Evolutionary conservation across 768 basidiomycete species (phyloP), one percentile per base, ranked within the genome.

Genomic region (Cystofilobasidium macerans): DNA sequence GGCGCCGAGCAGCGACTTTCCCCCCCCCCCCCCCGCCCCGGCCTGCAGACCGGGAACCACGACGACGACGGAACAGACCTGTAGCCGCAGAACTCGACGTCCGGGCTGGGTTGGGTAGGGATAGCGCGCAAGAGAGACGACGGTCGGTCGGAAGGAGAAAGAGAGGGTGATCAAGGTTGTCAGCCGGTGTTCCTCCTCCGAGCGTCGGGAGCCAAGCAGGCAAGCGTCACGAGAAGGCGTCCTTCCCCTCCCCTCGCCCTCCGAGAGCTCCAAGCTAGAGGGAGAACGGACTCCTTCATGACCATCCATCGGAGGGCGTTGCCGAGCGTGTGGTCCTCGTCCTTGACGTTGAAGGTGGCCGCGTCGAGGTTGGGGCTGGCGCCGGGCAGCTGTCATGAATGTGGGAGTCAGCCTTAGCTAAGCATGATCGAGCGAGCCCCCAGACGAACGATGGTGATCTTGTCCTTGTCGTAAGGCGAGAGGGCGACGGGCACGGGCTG

Each of bases 61-160:
- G 38, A 8, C 9, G 38, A 40, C 9, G 42, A 42, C 16, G 22
- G 8, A 38, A 18, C 80, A 76, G 68, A 87, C 90, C 88, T 91
- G 80, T 98, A 98, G 35, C 95, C 95, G 74, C 95, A 98, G 74
- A 98, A 97, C 77, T 95, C 91, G 43, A 97, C 94, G 71, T 89
- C 91, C 8, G 94, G 89, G 74, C 94, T 97, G 72, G 22, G 13
- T 11, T 48, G n/a, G n/a, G 13, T 16, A 40, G 13, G 11, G 11
- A 33, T 42, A 13, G 22, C 40, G 9, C 24, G 4, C 51, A 4
- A 33, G 14, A n/a, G 18, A 51, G 28, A 18, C 28, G 26, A 1
- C 7, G 24, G 3, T 0, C 1, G 11, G 38, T 36, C 33, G 9
- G 33, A 22, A 24, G 11, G 9, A 24, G 11, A 24, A 58, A 6